These are phyloP conservation scores for Chiua virens DNA, from an alignment of 768 basidiomycete genomes.

Conservation along the genomic window DNA sequence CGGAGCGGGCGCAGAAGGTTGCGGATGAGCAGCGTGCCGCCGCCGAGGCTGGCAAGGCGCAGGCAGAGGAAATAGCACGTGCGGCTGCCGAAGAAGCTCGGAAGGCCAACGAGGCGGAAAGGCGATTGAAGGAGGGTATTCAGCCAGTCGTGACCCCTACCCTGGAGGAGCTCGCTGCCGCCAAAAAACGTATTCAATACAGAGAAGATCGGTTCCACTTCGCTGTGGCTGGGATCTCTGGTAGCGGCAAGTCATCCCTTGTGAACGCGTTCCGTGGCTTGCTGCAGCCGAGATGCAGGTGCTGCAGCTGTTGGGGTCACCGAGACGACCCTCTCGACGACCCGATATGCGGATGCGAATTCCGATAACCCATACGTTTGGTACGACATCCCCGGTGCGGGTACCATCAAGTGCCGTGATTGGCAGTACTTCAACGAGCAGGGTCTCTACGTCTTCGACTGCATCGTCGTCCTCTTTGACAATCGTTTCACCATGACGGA, in stretches of 20 bases:
- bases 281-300: conserved; percentile 12
- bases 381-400: conserved; percentile 25
- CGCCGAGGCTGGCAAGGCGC: conserved; percentile 15
- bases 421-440: conserved; percentile 39
- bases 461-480: conserved; percentile 33
- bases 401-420: conserved; percentile 26
- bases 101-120: conserved; percentile 17
- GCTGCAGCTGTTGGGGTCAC: conserved; percentile 19
- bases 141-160: conserved; percentile 20
- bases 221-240: conserved; percentile 34
- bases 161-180: conserved; percentile 5
- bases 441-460: conserved; percentile 37
- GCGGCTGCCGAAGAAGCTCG: conserved; percentile 15
- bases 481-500: conserved; percentile 36
- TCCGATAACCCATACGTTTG: conserved; percentile 16
- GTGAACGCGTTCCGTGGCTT: conserved; percentile 38
- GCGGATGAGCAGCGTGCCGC: conserved; percentile 18
- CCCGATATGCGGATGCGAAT: conserved; percentile 15
- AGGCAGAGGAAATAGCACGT: conserved; percentile 12
- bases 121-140: conserved; percentile 21
- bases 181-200: conserved; percentile 21
- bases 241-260: conserved; percentile 39
- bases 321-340: conserved; percentile 15
- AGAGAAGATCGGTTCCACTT: conserved; percentile 33
- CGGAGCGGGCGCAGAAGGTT: conserved; percentile 4